Percentiles rank a stretch among this genome's conserved stretches.
Evolutionary conservation across 345 rosid species (phyloP).

Genomic region (Gossypium longicalyx): DNA sequence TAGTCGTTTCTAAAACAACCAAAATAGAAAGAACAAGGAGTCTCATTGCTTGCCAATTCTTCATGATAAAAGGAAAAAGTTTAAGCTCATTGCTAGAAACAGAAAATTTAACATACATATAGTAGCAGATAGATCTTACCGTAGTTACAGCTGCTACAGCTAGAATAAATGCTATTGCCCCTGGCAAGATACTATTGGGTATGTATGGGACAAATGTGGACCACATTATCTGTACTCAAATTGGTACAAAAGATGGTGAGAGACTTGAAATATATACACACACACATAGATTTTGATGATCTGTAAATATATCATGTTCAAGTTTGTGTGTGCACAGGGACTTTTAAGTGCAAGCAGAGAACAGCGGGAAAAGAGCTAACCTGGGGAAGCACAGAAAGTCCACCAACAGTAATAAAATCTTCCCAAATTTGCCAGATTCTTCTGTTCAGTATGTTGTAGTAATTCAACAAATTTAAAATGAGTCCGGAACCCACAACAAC

Average conservation of each 20-base stretch:
- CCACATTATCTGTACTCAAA: conserved; percentile 74
- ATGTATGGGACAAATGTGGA: conserved; percentile 82
- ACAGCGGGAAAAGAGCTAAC: conserved; percentile 27
- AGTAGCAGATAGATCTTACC: conserved; percentile 44
- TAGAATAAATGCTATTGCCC: conserved; percentile 46
- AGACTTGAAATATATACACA: background rate
- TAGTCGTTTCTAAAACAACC: background rate
- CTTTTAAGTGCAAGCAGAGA: background rate
- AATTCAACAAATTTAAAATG: conserved; percentile 50
- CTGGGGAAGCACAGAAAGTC: conserved; percentile 79
- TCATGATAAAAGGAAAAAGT: background rate
- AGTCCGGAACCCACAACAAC: conserved; percentile 55
- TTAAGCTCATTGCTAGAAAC: background rate
- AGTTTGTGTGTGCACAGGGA: background rate
- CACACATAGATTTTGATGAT: background rate
- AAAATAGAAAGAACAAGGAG: background rate
- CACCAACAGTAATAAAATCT: conserved; percentile 77
- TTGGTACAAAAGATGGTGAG: background rate
- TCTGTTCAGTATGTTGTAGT: conserved; percentile 44
- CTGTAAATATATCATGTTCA: background rate
- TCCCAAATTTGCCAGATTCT: conserved; percentile 74
- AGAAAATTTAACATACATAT: background rate
- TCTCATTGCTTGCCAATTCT: background rate
- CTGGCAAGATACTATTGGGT: conserved; percentile 69
- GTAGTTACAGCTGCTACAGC: conserved; percentile 61